These are phyloP conservation scores for Colletotrichum sp. DNA, from an alignment of 2,329 filamentous ascomycete species.

Conservation along the genomic window DNA sequence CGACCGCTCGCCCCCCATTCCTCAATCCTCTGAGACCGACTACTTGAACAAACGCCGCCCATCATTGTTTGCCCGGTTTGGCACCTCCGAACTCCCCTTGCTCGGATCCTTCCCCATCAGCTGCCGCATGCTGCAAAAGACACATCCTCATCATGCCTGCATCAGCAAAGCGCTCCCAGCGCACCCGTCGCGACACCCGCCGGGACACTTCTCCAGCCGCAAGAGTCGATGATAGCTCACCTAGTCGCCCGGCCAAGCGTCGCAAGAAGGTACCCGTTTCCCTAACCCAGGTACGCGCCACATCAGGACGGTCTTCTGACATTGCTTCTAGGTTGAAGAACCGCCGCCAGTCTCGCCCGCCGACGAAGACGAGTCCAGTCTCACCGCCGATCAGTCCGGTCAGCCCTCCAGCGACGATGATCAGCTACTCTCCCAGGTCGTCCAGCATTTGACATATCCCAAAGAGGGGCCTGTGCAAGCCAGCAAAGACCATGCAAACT, in stretches of 20 bases:
- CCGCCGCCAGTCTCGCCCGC: slow-evolving; percentile 44
- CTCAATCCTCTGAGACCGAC: slow-evolving; percentile 3
- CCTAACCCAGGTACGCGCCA: background rate
- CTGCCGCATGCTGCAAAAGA: slow-evolving; percentile 11
- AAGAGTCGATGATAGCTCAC: slow-evolving; percentile 57
- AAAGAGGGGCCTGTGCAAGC: slow-evolving; percentile 59
- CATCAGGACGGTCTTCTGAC: background rate
- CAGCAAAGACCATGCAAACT: slow-evolving; percentile 66
- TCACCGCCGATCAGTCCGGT: slow-evolving; percentile 44
- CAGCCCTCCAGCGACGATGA: slow-evolving; percentile 54
- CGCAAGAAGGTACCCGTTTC: slow-evolving; percentile 60
- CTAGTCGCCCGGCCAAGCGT: slow-evolving; percentile 66
- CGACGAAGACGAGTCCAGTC: slow-evolving; percentile 50
- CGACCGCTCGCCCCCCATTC: slow-evolving; percentile 9
- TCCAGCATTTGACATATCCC: slow-evolving; percentile 51
- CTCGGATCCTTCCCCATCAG: background rate
- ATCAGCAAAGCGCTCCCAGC: slow-evolving; percentile 40
- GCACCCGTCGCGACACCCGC: slow-evolving; percentile 42
- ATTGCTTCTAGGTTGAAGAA: slow-evolving; percentile 37
- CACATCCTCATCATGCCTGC: slow-evolving; percentile 34
- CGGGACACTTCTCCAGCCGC: slow-evolving; percentile 36
- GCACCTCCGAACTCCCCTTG: background rate
- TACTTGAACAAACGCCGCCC: slow-evolving; percentile 8
- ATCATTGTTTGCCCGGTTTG: background rate
- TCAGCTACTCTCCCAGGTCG: slow-evolving; percentile 60